phyloP scores from a whole-genome alignment of 208 protist species.

The Strigomonas galati region DNA sequence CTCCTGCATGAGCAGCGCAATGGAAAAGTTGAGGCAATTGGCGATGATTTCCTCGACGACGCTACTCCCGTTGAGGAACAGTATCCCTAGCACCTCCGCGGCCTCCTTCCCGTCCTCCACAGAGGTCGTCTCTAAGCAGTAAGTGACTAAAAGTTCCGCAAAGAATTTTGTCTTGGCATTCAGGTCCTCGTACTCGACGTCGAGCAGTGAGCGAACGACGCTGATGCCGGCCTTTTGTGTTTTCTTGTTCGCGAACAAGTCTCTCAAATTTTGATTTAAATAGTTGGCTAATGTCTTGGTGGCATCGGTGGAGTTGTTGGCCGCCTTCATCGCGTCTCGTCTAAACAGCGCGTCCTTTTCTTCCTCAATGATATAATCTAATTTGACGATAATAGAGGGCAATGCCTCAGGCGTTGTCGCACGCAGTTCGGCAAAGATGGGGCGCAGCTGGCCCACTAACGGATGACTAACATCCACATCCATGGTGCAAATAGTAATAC shows the following conservation, averaged over 20 bases:
- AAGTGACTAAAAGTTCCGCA: conserved; percentile 56
- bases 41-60: conserved; percentile 69
- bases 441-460: conserved; percentile 80
- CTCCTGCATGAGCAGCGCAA: conserved; percentile 38
- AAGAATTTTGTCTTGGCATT: conserved; percentile 78
- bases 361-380: conserved; percentile 86
- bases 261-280: conserved; percentile 67
- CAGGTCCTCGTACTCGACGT: conserved; percentile 76
- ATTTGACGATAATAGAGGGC: conserved; percentile 68
- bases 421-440: conserved; percentile 76
- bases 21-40: conserved; percentile 56
- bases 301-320: conserved; percentile 18
- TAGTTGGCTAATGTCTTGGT: conserved; percentile 57
- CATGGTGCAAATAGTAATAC: conserved; percentile 10
- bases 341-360: conserved; percentile 81
- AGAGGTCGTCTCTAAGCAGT: conserved; percentile 49
- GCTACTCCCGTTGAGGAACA: conserved; percentile 72
- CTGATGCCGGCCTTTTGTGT: conserved; percentile 67
- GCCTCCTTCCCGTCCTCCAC: conserved; percentile 39
- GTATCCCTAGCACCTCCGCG: conserved; percentile 71
- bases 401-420: conserved; percentile 29
- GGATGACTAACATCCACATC: conserved; percentile 45
- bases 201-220: conserved; percentile 58
- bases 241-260: conserved; percentile 59
- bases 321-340: conserved; percentile 46